phyloP scores from a whole-genome alignment of 208 protist species.

The Strigomonas culicis region DNA sequence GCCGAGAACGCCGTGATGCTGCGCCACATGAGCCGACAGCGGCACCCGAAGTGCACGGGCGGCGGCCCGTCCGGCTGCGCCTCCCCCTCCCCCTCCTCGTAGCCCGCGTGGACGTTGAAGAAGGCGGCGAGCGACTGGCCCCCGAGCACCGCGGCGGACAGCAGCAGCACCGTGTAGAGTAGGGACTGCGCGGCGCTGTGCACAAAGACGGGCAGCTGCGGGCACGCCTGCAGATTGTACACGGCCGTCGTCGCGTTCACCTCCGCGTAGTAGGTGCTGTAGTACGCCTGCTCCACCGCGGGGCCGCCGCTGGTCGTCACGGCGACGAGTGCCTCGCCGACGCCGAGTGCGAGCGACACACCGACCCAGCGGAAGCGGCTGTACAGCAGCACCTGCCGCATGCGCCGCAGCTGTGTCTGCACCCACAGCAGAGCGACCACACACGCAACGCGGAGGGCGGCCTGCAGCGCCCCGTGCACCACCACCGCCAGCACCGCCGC shows the following conservation, averaged over 20 bases:
- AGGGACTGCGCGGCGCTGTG: conserved; percentile 25
- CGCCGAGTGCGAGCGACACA: conserved; percentile 41
- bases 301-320: conserved; percentile 30
- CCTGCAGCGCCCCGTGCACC: conserved; percentile 20
- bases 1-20: neutral
- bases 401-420: conserved; percentile 20
- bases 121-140: conserved; percentile 28
- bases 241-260: conserved; percentile 7
- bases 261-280: neutral
- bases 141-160: conserved; percentile 24
- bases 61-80: neutral
- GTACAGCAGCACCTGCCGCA: conserved; percentile 34
- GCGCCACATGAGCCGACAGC: neutral
- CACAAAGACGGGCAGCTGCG: conserved; percentile 26
- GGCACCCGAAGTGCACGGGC: neutral
- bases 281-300: conserved; percentile 34
- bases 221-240: conserved; percentile 34
- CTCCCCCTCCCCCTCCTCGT: neutral
- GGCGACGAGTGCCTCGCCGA: conserved; percentile 43
- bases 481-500: conserved; percentile 19
- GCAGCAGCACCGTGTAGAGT: conserved; percentile 1
- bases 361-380: conserved; percentile 37
- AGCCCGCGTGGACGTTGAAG: neutral
- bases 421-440: conserved; percentile 27
- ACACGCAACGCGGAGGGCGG: conserved; percentile 16